Conservation (phyloP, 257 asterid species). For the Capsicum pubescens region DNA sequence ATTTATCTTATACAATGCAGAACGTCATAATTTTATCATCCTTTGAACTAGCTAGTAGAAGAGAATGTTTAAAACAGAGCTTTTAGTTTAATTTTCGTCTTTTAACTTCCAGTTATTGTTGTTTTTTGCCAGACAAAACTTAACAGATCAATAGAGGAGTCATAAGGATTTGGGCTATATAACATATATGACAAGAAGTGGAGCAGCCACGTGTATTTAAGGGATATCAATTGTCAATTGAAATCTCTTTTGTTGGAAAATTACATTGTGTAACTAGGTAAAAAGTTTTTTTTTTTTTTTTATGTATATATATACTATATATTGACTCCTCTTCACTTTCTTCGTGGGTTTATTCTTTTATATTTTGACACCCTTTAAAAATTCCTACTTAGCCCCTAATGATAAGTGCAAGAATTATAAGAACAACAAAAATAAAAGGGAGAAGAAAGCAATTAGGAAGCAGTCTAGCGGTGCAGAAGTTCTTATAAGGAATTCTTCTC, state of each 20-base stretch:
- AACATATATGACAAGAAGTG: too few relatives aligned
- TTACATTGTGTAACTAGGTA: too few relatives aligned
- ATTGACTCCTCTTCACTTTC: too few relatives aligned
- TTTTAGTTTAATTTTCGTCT: background rate
- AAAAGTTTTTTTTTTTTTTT: too few relatives aligned
- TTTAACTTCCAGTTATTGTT: too few relatives aligned
- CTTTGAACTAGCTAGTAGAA: background rate
- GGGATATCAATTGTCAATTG: too few relatives aligned
- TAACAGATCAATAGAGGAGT: background rate
- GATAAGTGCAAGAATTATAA: background rate
- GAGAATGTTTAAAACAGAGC: background rate
- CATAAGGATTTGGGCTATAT: background rate
- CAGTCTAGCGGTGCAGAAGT: background rate
- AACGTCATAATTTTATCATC: background rate
- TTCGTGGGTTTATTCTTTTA: too few relatives aligned
- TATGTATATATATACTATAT: too few relatives aligned
- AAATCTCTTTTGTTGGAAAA: too few relatives aligned
- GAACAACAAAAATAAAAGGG: background rate
- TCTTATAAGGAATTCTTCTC: background rate
- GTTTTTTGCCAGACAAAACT: background rate
- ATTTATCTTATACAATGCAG: background rate
- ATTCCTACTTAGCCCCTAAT: too few relatives aligned
- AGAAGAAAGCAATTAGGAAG: background rate
- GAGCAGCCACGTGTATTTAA: too few relatives aligned
- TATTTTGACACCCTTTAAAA: too few relatives aligned